These are phyloP conservation scores for Tolypocladium amazonense DNA, from an alignment of 2,329 filamentous ascomycete species.

Conservation along the genomic window DNA sequence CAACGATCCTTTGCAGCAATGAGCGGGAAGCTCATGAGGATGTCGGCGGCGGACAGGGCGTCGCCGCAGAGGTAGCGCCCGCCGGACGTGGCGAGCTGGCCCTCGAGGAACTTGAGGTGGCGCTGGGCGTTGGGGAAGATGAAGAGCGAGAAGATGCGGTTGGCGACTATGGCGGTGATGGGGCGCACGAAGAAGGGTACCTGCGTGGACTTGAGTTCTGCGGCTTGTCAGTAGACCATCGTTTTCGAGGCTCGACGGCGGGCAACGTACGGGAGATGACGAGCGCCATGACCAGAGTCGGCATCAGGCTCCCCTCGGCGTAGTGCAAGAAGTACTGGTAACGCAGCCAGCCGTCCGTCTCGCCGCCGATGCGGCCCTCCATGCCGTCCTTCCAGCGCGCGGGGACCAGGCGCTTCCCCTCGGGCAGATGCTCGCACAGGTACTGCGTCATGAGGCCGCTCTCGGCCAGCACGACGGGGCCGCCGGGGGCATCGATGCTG, in stretches of 20 bases:
- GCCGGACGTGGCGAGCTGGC: conserved; percentile 34
- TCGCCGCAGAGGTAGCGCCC: conserved; percentile 37
- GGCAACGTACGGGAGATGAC: conserved; percentile 39
- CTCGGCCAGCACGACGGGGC: conserved; percentile 61
- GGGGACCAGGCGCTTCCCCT: conserved; percentile 37
- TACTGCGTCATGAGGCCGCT: conserved; percentile 76
- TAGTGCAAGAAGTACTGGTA: conserved; percentile 71
- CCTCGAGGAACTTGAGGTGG: conserved; percentile 39
- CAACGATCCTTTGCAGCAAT: conserved; percentile 31
- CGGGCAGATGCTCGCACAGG: conserved; percentile 53
- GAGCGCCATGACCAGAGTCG: conserved; percentile 52
- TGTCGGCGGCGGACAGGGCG: conserved; percentile 39
- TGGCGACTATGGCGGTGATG: conserved; percentile 34
- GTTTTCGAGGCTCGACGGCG: neutral
- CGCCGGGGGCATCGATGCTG: conserved; percentile 40
- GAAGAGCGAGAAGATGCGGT: conserved; percentile 26
- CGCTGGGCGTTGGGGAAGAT: conserved; percentile 36
- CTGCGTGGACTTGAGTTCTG: conserved; percentile 31
- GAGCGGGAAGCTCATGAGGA: conserved; percentile 42
- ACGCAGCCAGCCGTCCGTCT: conserved; percentile 50
- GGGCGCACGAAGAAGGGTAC: conserved; percentile 45
- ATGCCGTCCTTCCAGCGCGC: conserved; percentile 45
- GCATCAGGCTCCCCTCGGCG: conserved; percentile 75
- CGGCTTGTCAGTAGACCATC: neutral
- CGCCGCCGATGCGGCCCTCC: conserved; percentile 45